Base-by-base conservation (phyloP, 176 grass and related monocot genomes). In the Eleusine indica region DNA sequence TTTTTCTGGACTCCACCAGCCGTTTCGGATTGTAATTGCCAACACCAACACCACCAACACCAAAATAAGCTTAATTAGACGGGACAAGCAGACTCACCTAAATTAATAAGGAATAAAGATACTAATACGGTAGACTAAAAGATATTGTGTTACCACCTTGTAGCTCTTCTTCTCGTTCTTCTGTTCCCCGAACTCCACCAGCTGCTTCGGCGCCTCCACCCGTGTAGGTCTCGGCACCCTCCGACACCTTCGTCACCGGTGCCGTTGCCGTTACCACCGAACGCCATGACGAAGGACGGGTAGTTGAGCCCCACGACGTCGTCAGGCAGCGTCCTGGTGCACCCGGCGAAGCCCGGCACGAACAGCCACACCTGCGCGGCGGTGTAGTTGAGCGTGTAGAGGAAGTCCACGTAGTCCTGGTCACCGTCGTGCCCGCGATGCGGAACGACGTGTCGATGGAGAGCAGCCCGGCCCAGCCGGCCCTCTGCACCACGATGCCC, bases 261-360 rank as follows among this genome's bases (percentile, higher is more conserved):
- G 56, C 8, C 56, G 1, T 21, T 60, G 56, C 21, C 56, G 28
- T 19, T 9, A 25, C 53, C 22, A 25, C 25, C 25, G 77, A 94
- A 91, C 0, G 32, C 61, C 35, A 91, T 86, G 15, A 75, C 86
- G 37, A 94, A 84, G 32, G 86, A 86, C 17, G 91, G 86, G 86
- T 91, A 91, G 82, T 94, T 88, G 52, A 91, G 64, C n/a, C 48
- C 70, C 9, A 21, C 86, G 2, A 14, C 51, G 16, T 56, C 74
- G 32, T 72, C 70, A 25, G 65, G 14, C 52, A 83, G 76, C 11
- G 30, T 49, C 28, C 32, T 25, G 54, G 70, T 49, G 83, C 88
- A 88, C 3, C 54, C 46, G 21, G 63, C 7, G 0, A 79, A 68
- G n/a, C 11, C 72, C 1, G 77, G 40, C 57, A 77, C 37, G 58